Base-by-base conservation (phyloP, 208 protist species). In the Crithidia mellificae region DNA sequence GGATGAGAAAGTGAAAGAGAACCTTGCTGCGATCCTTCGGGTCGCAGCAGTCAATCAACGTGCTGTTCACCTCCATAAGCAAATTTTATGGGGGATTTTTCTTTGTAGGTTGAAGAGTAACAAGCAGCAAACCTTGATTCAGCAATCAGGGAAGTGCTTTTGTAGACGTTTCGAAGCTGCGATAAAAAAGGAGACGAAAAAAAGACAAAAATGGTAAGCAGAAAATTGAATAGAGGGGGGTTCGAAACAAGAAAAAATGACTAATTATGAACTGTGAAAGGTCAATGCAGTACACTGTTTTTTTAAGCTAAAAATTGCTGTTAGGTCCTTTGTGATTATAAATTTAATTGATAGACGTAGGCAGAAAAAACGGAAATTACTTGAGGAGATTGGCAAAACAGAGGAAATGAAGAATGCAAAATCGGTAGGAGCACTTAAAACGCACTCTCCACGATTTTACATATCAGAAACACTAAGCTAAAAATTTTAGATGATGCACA, bases 51-150 rank as follows among this genome's bases (percentile, higher is more conserved):
- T 95, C 83, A 66, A 95, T 87, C 43, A 93, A 63, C 12, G 90
- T 90, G 59, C 79, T 87, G 74, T 93, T 95, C 1, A 95, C 74
- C 59, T 95, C 86, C 89, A 95, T 95, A n/a, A n/a, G n/a, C n/a
- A n/a, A n/a, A n/a, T n/a, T n/a, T n/a, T n/a, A n/a, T n/a, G n/a
- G n/a, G n/a, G n/a, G n/a, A n/a, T 52, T 52, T 29, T 52, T 19
- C n/a, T 30, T 36, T 54, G 34, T 11, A 38, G 34, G n/a, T n/a
- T n/a, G n/a, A n/a, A n/a, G n/a, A n/a, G n/a, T n/a, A n/a, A n/a
- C n/a, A n/a, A n/a, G n/a, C n/a, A n/a, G n/a, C n/a, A n/a, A n/a
- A n/a, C n/a, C n/a, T n/a, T n/a, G n/a, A n/a, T n/a, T n/a, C n/a
- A n/a, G n/a, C n/a, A n/a, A n/a, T n/a, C n/a, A n/a, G n/a, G n/a